Conservation (phyloP, 257 asterid species). For the Linaria vulgaris region DNA sequence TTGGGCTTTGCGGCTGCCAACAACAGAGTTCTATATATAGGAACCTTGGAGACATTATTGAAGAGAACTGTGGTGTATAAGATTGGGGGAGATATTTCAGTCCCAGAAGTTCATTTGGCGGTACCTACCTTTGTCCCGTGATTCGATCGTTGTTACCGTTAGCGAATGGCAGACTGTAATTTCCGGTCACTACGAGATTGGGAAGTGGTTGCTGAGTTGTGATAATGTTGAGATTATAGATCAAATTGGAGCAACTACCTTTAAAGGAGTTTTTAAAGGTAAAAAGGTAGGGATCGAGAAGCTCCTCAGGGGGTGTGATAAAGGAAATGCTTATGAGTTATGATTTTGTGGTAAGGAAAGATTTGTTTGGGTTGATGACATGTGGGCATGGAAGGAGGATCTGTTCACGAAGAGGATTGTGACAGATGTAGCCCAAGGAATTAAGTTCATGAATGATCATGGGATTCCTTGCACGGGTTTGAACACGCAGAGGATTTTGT, state of each 20-base stretch:
- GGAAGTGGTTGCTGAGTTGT: slow-evolving; percentile 66
- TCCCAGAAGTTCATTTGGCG: slow-evolving; percentile 46
- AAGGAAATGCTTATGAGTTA: slow-evolving; percentile 86
- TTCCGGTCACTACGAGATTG: slow-evolving; percentile 64
- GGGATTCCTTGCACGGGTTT: slow-evolving; percentile 84
- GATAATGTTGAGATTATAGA: slow-evolving; percentile 70
- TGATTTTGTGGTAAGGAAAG: slow-evolving; percentile 73
- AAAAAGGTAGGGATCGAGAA: slow-evolving; percentile 77
- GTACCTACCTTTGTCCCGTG: slow-evolving; percentile 76
- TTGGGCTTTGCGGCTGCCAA: slow-evolving; percentile 96
- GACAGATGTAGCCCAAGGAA: slow-evolving; percentile 77
- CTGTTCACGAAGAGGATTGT: slow-evolving; percentile 78
- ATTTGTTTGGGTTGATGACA: slow-evolving; percentile 86
- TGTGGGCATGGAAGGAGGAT: slow-evolving; percentile 97
- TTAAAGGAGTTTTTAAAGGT: slow-evolving; percentile 77
- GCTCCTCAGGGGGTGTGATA: slow-evolving; percentile 94
- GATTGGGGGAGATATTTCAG: slow-evolving; percentile 54
- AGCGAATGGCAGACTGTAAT: slow-evolving; percentile 94
- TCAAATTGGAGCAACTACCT: slow-evolving; percentile 70
- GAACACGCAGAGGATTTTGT: slow-evolving; percentile 77
- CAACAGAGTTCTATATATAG: slow-evolving; percentile 71
- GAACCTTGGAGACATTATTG: slow-evolving; percentile 62
- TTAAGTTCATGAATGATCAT: slow-evolving; percentile 91
- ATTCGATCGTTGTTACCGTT: slow-evolving; percentile 67
- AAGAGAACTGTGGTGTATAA: slow-evolving; percentile 58